Percentiles rank a stretch among this genome's conserved stretches.
Conservation (phyloP, 2,329 filamentous ascomycete genomes). For the Ophidiomyces ophidiicola region DNA sequence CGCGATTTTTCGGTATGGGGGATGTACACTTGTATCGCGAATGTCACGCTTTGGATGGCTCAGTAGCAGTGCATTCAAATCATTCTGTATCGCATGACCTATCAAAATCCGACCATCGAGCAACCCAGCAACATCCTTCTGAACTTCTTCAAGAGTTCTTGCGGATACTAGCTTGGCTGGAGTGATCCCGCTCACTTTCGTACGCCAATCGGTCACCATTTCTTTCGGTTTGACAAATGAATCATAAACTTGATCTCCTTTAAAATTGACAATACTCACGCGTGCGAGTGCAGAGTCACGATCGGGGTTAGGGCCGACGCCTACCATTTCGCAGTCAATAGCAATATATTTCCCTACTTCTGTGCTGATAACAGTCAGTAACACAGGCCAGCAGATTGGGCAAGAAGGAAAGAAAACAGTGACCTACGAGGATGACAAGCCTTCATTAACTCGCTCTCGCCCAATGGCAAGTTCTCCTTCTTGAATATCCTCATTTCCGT, state of each 20-base stretch:
- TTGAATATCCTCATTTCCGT: neutral
- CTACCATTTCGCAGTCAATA: conserved; percentile 98
- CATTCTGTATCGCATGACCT: conserved; percentile 72
- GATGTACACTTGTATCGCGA: conserved; percentile 70
- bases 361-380: conserved; percentile 33
- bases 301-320: conserved; percentile 52
- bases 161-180: conserved; percentile 59
- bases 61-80: conserved; percentile 61
- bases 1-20: conserved; percentile 55
- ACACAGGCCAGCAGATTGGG: neutral
- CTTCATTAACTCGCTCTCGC: conserved; percentile 48
- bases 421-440: conserved; percentile 39
- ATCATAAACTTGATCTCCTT: conserved; percentile 86
- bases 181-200: conserved; percentile 68
- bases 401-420: conserved; percentile 4
- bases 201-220: conserved; percentile 80
- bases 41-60: conserved; percentile 66
- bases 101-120: conserved; percentile 62
- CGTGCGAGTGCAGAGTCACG: conserved; percentile 67
- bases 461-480: conserved; percentile 2
- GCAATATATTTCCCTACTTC: conserved; percentile 81
- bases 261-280: conserved; percentile 85
- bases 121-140: conserved; percentile 56
- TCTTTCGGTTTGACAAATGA: conserved; percentile 73
- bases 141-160: conserved; percentile 63